A percentile compares a stretch with the other conserved stretches of the same genome.
phyloP scores from a whole-genome alignment of 768 basidiomycete species.

The Coprinopsis marcescibilis region DNA sequence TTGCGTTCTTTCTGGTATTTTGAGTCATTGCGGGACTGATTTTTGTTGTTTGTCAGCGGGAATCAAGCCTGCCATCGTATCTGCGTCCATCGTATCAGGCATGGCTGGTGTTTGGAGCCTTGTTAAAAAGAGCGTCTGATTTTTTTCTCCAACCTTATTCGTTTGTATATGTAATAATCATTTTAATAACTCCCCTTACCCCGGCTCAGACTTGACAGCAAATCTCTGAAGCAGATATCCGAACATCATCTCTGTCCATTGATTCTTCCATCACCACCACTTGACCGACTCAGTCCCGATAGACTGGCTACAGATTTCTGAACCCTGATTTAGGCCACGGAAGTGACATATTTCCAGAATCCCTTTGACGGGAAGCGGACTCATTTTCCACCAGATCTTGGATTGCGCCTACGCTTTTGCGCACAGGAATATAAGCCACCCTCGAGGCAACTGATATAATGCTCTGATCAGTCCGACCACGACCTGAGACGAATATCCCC shows the following conservation, averaged over 20 bases:
- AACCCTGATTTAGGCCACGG: slow-evolving; percentile 35
- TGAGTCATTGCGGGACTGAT: slow-evolving; percentile 27
- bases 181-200: slow-evolving; percentile 42
- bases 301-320: slow-evolving; percentile 34
- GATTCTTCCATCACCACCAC: slow-evolving; percentile 24
- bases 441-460: no score
- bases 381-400: slow-evolving; percentile 16
- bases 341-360: slow-evolving; percentile 46
- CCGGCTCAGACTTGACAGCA: slow-evolving; percentile 39
- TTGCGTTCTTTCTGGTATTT: slow-evolving; percentile 29
- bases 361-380: slow-evolving; percentile 30
- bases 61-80: slow-evolving; percentile 80
- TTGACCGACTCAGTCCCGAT: slow-evolving; percentile 30
- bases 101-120: slow-evolving; percentile 92
- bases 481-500: no score
- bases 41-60: slow-evolving; percentile 62
- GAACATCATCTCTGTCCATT: slow-evolving; percentile 26
- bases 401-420: background rate
- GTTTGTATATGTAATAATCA: slow-evolving; percentile 43
- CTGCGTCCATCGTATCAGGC: slow-evolving; percentile 85
- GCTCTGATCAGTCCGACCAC: no score
- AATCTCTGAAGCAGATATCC: slow-evolving; percentile 31
- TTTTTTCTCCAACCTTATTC: slow-evolving; percentile 16
- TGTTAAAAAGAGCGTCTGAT: slow-evolving; percentile 86
- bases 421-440: background rate